Evolutionary conservation across 805 yeast genomes (phyloP).

Genomic region (Candida sonorensis): DNA sequence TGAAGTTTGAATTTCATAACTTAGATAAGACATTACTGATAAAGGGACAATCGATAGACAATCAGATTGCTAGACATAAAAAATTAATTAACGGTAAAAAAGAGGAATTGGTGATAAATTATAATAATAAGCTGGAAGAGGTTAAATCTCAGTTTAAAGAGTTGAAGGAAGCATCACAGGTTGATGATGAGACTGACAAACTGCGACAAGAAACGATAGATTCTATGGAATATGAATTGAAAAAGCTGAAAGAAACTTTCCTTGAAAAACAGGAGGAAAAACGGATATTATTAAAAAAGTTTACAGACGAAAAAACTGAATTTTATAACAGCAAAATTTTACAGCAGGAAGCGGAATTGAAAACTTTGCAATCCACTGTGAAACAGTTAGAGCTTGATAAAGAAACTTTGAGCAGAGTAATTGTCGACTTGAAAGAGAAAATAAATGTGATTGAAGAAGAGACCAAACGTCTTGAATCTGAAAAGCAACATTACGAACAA

Average conservation of each 20-base stretch:
- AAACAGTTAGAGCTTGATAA: no score
- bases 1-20: constrained; percentile 9
- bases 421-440: no score
- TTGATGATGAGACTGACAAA: constrained; percentile 27
- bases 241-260: constrained; percentile 16
- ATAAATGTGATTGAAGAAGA: no score
- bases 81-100: constrained; percentile 26
- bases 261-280: no score
- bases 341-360: no score
- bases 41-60: constrained; percentile 11
- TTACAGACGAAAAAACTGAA: no score
- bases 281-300: no score
- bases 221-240: constrained; percentile 22
- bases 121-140: constrained; percentile 13
- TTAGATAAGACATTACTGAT: constrained; percentile 15
- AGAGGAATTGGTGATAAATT: constrained; percentile 20
- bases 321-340: no score
- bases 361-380: no score
- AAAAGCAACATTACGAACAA: constrained; percentile 1
- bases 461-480: no score
- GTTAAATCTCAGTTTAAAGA: constrained; percentile 13
- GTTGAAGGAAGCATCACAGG: constrained; percentile 17
- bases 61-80: constrained; percentile 21
- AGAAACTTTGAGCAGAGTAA: no score
- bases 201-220: constrained; percentile 21